Base-by-base conservation (phyloP, 2,329 filamentous ascomycete genomes). In the Penicillium sp. region DNA sequence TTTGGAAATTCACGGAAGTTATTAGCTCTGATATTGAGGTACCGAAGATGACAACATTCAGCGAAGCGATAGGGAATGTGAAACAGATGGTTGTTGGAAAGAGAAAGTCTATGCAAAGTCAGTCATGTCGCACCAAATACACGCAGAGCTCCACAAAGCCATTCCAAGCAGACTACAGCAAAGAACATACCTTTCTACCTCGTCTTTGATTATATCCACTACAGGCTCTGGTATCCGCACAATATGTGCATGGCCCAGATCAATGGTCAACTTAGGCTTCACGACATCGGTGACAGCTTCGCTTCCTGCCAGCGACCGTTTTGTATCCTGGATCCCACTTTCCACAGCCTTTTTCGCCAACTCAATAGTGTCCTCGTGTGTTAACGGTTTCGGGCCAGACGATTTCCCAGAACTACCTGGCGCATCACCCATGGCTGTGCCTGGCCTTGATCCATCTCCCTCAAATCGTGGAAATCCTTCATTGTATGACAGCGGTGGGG, bases 1-100 rank as follows among this genome's bases (percentile, higher is more conserved):
- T 81, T 80, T 44, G 86, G 86, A 64, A 89, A 87, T 68, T 87
- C 82, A 60, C 81, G 73, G 53, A 81, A 79, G 50, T 75, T 75
- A 55, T 81, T 81, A 12, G 75, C 73, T 50, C 78, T 74, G 48
- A 81, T 77, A 57, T 81, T 81, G 44, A 81, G 76, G 59, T 81
- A 81, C 29, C 75, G 73, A 43, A 81, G 72, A 62, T 79, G 77
- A 18, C 69, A 74, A 58, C 78, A 81, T 61, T 79, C 76, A 11
- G 75, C 73, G 47, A 81, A 80, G 11, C 77, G 76, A 55, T 73
- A 73, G 2, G 78, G 77, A 35, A 81, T 77, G 53, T 77, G 73
- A 51, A 76, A 74, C n/a, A 82, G 73, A 45, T 79, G 74, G 52
- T 82, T 82, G 56, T 81, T 78, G 7, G 79, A 79, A 37, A 82